Evolutionary conservation across 2,329 filamentous ascomycete species (phyloP).

Genomic region (Helotiales sp.): DNA sequence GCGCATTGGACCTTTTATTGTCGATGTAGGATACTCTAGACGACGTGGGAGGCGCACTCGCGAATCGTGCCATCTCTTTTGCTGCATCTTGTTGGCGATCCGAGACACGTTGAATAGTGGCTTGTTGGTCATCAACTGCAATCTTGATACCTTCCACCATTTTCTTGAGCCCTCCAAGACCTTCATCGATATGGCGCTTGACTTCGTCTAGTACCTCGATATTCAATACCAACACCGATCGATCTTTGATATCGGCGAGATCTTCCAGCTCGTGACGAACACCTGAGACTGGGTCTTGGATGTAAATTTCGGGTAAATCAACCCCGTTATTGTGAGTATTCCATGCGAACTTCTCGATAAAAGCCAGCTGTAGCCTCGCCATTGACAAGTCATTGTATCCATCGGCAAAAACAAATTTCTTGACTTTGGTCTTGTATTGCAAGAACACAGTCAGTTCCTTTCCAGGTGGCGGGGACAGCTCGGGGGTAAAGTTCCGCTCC

Average conservation of each 20-base stretch:
- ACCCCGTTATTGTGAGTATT: conserved; percentile 93
- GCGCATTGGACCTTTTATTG: conserved; percentile 32
- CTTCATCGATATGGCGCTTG: conserved; percentile 94
- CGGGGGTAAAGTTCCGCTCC: conserved; percentile 60
- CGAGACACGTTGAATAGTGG: conserved; percentile 82
- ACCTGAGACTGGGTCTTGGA: conserved; percentile 93
- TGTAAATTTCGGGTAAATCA: conserved; percentile 95
- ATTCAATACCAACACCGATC: conserved; percentile 93
- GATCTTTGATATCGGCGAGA: conserved; percentile 88
- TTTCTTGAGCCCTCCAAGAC: conserved; percentile 76
- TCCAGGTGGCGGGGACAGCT: conserved; percentile 70
- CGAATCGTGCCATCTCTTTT: conserved; percentile 74
- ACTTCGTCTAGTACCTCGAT: conserved; percentile 94
- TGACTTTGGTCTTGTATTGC: conserved; percentile 96
- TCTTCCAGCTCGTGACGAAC: conserved; percentile 98
- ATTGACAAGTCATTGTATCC: conserved; percentile 85
- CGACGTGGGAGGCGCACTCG: conserved; percentile 33
- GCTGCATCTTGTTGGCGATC: conserved; percentile 89
- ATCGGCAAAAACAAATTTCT: conserved; percentile 89
- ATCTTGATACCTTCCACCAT: conserved; percentile 87
- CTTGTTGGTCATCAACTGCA: conserved; percentile 81
- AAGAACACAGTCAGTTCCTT: conserved; percentile 94
- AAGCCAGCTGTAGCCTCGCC: conserved; percentile 87
- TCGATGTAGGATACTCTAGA: conserved; percentile 39
- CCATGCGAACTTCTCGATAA: conserved; percentile 99